Base-by-base conservation (phyloP, 139 green algal genomes). In the Chlorokybus atmophyticus region DNA sequence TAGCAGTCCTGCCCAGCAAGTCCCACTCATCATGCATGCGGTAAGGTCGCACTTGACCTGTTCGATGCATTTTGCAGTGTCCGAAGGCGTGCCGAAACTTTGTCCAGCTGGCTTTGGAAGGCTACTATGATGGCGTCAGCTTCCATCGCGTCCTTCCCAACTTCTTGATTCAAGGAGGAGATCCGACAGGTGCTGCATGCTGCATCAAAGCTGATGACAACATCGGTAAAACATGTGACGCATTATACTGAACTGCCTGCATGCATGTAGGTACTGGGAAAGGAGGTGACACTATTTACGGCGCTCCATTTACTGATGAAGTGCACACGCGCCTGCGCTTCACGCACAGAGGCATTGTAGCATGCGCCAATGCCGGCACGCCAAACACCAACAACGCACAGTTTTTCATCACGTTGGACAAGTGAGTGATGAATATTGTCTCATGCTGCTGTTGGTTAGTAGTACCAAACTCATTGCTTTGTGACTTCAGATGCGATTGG, bases 81-180 rank as follows among this genome's bases (percentile, higher is more conserved):
- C 35, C 51, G 6, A 50, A 50, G 4, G 58, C 57, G 17, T 70
- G 60, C 29, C 53, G 89, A 5, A 95, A 95, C 75, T 97, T 97
- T 63, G 84, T 95, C 25, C 87, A 96, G 79, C 78, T 96, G 29
- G 94, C 83, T 59, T 30, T 88, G 26, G 88, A 96, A 50, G 86
- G 90, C 5, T 73, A 74, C 50, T 77, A 77, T 32, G 28, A 66
- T 29, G 50, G 50, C 29, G 42, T 32, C 21, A 47, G 19, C 3
- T 77, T 77, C 41, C 68, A 77, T 44, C 50, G 68, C 8, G 29
- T 77, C 27, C 60, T 77, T 5, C 30, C 25, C 19, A 58, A 50
- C 30, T 78, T 77, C 52, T 73, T 77, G 67, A 27, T 58, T 10
- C 68, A 77, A 28, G 66, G 41, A 8, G 65, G 65, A 2, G 64